Evolutionary conservation across 805 yeast species (phyloP).

Genomic region (Wickerhamiella sergipiensis): DNA sequence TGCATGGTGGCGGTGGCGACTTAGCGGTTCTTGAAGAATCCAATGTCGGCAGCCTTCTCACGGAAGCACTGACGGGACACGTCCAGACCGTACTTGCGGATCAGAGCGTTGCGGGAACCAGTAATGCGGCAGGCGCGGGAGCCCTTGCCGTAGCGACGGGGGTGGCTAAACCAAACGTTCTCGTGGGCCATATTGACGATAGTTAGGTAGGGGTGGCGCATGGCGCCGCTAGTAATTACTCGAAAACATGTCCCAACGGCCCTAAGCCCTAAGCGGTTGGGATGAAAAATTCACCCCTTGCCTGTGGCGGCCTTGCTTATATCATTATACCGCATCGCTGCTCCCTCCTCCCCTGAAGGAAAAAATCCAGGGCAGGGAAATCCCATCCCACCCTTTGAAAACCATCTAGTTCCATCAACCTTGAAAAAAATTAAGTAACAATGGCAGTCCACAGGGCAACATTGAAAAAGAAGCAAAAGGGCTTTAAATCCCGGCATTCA

Average conservation of each 20-base stretch:
- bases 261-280: conserved; percentile 1
- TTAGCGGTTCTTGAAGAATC: conserved; percentile 98
- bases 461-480: conserved; percentile 70
- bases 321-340: no score
- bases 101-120: conserved; percentile 96
- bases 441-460: conserved; percentile 68
- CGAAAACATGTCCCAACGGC: not conserved
- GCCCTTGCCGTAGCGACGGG: conserved; percentile 99
- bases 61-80: conserved; percentile 99
- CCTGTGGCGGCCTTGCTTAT: no score
- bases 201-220: not conserved
- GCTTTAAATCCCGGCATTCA: conserved; percentile 84
- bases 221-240: not conserved
- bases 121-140: conserved; percentile 99
- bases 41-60: conserved; percentile 98
- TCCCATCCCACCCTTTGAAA: not conserved
- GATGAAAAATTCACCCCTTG: no score
- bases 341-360: no score
- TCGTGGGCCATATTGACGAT: conserved; percentile 91
- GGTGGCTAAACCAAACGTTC: conserved; percentile 99
- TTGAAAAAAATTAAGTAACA: conserved; percentile 1
- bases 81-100: conserved; percentile 99
- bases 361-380: not conserved
- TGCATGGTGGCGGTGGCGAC: not conserved
- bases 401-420: not conserved